Evolutionary conservation across 352 stramenopile genomes (phyloP), one percentile per base, ranked within the genome.

Genomic region (Pythium aristosporum): DNA sequence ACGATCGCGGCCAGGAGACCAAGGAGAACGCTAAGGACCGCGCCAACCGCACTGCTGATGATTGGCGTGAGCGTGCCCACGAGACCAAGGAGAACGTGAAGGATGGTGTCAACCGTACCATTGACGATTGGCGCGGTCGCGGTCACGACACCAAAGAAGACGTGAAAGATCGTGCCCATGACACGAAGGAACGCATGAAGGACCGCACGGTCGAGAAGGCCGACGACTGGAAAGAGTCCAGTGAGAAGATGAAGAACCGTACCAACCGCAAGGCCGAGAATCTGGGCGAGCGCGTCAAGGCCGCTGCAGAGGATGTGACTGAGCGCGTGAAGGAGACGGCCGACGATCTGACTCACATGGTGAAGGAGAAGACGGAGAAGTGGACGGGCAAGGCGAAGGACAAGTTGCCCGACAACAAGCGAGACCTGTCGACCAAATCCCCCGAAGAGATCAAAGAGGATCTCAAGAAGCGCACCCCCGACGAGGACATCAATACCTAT

Each of bases 81-180:
- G 68, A 79, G 34, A 74, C 65, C 21, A 70, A 73, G 15, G 76
- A 85, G 18, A 65, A 74, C 20, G 49, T 76, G 23, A 74, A 72
- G 49, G 46, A 67, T 8, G 58, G 55, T 18, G 64, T 63, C 5
- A 47, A 53, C 30, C 73, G 70, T 36, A 80, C 75, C 67, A 50
- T 53, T 15, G 56, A 76, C 15, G 54, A 70, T 16, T 67, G 39
- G 43, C 49, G 61, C 23, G 77, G 85, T 3, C 55, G 69, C 8
- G 70, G 62, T 3, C 65, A 72, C 28, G 51, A 57, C 6, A 72
- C 59, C 16, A 59, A 72, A 36, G 75, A 84, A 5, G 58, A 85
- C 18, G 55, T 79, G 43, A 75, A 73, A 48, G 57, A 70, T 18
- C 59, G 54, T 20, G 62, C 65, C 2, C 32, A 56, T 13, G 72